Evolutionary conservation across 164 flowering plant species (phyloP).

Genomic region (Vitis vinifera): ASM3070453v1 NC_081818.1:25875001-25875500

Average conservation of each 20-base stretch:
- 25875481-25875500: no score
- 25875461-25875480: no score
- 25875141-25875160: constrained; percentile 9
- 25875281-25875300: no score
- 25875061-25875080: not conserved
- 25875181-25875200: constrained; percentile 8
- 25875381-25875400: not conserved
- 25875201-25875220: no score
- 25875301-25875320: not conserved
- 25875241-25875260: no score
- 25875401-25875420: constrained; percentile 1
- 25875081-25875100: constrained; percentile 15
- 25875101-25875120: constrained; percentile 17
- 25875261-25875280: no score
- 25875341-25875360: constrained; percentile 7
- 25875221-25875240: no score
- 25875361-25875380: not conserved
- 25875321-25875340: constrained; percentile 15
- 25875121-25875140: constrained; percentile 2
- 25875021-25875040: constrained; percentile 15
- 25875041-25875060: constrained; percentile 14
- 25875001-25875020: constrained; percentile 7
- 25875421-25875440: not conserved
- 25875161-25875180: constrained; percentile 16
- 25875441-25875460: no score